phyloP scores from a whole-genome alignment of 441 rosid genomes.

The Adansonia madagascariensis region DNA sequence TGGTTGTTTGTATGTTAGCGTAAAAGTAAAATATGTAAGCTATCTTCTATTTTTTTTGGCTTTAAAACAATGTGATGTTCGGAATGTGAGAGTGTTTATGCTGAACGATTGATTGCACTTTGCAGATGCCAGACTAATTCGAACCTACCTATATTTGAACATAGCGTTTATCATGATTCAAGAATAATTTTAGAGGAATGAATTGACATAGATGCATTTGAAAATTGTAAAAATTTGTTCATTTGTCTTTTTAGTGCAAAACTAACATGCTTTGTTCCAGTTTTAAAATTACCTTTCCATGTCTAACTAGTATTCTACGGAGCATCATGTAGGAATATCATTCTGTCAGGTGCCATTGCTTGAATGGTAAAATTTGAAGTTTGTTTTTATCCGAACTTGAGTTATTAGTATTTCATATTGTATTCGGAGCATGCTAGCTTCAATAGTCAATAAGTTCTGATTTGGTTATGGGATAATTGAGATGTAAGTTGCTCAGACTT shows the following conservation, averaged over 20 bases:
- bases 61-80: not conserved
- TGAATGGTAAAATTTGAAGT: not conserved
- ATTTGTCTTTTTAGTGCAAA: not conserved
- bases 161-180: not conserved
- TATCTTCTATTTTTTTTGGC: not conserved
- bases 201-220: not conserved
- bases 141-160: not conserved
- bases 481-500: too few species aligned
- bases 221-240: not conserved
- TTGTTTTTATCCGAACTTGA: too few species aligned
- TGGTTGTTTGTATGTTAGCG: not conserved
- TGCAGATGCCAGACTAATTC: not conserved
- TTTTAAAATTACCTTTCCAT: not conserved
- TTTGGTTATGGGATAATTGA: not conserved
- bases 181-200: not conserved
- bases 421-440: too few species aligned
- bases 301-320: not conserved
- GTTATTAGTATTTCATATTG: too few species aligned
- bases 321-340: not conserved
- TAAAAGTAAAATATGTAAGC: not conserved
- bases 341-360: not conserved
- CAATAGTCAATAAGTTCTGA: too few species aligned
- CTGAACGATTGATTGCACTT: not conserved
- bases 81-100: not conserved
- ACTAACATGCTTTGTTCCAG: not conserved